A percentile compares a stretch with the other conserved stretches of the same genome.
Evolutionary conservation across 2,329 filamentous ascomycete species (phyloP).

Genomic region (Claviceps sp.): DNA sequence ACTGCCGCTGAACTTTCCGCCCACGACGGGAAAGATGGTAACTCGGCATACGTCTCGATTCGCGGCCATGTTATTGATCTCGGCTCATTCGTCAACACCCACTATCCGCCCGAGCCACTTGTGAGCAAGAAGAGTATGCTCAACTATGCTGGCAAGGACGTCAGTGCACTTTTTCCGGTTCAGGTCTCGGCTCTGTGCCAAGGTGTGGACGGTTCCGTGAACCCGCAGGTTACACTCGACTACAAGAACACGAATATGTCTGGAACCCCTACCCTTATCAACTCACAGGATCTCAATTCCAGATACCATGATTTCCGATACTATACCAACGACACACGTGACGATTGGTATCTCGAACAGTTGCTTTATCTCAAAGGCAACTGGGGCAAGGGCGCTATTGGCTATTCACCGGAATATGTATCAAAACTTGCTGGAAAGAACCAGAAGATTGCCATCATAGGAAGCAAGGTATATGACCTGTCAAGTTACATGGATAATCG

Average conservation of each 20-base stretch:
- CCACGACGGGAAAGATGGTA: constrained; percentile 57
- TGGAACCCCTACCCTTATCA: constrained; percentile 51
- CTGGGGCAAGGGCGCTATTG: constrained; percentile 78
- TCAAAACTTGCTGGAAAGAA: constrained; percentile 50
- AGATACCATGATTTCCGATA: constrained; percentile 88
- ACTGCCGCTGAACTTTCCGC: constrained; percentile 61
- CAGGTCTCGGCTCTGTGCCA: constrained; percentile 88
- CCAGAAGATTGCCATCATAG: constrained; percentile 63
- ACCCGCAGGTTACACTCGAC: constrained; percentile 67
- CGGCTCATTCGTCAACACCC: constrained; percentile 54
- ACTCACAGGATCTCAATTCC: constrained; percentile 55
- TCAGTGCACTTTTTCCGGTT: constrained; percentile 80
- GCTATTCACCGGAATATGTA: constrained; percentile 69
- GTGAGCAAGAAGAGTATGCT: constrained; percentile 48
- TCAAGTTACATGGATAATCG: constrained; percentile 72
- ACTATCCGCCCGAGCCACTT: constrained; percentile 48
- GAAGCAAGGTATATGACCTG: constrained; percentile 75
- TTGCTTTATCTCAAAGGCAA: constrained; percentile 64
- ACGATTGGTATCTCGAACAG: constrained; percentile 87
- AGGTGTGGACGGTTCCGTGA: constrained; percentile 51
- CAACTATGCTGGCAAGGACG: constrained; percentile 76
- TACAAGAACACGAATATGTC: constrained; percentile 68
- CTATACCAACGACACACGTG: constrained; percentile 66
- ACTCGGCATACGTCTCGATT: constrained; percentile 59
- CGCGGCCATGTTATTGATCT: constrained; percentile 85